Evolutionary conservation across 352 stramenopile genomes (phyloP).

Genomic region (Phytophthora sp.): DNA sequence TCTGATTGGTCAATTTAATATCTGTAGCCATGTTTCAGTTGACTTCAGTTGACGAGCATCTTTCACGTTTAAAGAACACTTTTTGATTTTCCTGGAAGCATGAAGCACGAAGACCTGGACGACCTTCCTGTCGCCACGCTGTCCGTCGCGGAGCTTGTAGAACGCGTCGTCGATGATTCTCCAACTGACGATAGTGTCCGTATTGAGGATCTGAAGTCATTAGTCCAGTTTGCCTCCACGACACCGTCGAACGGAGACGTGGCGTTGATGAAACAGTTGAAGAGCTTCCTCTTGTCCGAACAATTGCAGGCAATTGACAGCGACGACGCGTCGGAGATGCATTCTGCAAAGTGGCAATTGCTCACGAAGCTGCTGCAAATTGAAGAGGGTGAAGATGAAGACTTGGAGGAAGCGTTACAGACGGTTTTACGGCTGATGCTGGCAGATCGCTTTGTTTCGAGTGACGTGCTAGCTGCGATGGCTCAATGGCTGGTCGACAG

Average conservation of each 20-base stretch:
- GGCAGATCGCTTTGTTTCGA: constrained; percentile 40
- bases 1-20: too few species aligned
- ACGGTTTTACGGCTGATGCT: constrained; percentile 32
- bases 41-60: too few species aligned
- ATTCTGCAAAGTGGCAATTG: constrained; percentile 35
- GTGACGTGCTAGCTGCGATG: constrained; percentile 43
- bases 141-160: constrained; percentile 26
- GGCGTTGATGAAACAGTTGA: constrained; percentile 22
- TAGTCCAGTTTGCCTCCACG: constrained; percentile 1
- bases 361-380: constrained; percentile 10
- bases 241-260: constrained; percentile 12
- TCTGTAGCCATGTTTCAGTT: too few species aligned
- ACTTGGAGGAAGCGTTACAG: constrained; percentile 16
- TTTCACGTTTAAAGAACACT: too few species aligned
- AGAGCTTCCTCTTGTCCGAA: constrained; percentile 14
- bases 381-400: neutral
- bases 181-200: constrained; percentile 11
- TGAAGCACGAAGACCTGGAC: too few species aligned
- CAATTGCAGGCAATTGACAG: constrained; percentile 21
- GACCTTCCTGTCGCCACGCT: neutral
- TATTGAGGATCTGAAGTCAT: constrained; percentile 7
- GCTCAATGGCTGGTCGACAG: constrained; percentile 46
- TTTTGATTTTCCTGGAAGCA: too few species aligned
- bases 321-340: constrained; percentile 30
- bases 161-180: constrained; percentile 3